Base-by-base conservation (phyloP, 2,329 filamentous ascomycete species). In the Mollisiaceae sp. region DNA sequence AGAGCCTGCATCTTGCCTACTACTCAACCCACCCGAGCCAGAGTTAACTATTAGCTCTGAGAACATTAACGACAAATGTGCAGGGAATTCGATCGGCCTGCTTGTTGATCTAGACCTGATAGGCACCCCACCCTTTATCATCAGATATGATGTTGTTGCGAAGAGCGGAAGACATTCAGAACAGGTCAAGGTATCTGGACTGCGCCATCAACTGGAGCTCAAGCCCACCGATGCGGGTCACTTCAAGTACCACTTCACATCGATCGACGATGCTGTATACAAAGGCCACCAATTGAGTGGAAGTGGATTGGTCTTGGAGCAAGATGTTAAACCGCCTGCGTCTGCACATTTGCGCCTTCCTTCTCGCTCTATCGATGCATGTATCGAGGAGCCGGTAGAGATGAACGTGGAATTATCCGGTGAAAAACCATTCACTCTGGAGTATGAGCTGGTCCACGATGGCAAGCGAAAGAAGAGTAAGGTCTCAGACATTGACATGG, bases 41-140 rank as follows among this genome's bases (percentile, higher is more conserved):
- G 87, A 90, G 63, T 78, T 99, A 65, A 83, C 86, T 4, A 82
- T 99, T 59, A 85, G 85, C 38, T 84, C 88, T 8, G 91, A 97
- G 72, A 90, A 93, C 68, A 93, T 99, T 52, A 91, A 92, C 60
- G 95, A 99, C 78, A 97, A 96, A 76, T 99, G 95, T 77, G 94
- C 94, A 41, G 93, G 94, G 57, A 97, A 93, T 74, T 93, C 95
- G 0, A 92, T 99, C 67, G 95, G 95, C 47, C 85, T 99, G 62
- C 87, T 91, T 12, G 92, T 99, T 50, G 91, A 95, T 74, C 81
- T 99, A 59, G 93, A 98, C 75, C 83, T 99, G 45, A 91, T 94
- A 35, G 95, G 95, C 67, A 97, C 93, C 0, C 94, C 96, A 55
- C 94, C 94, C 1, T 99, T 99, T 79, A 82, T 83, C n/a, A 83